Conservation (phyloP, 192 early-diverging fungal species). For the Linnemannia elongata region DNA sequence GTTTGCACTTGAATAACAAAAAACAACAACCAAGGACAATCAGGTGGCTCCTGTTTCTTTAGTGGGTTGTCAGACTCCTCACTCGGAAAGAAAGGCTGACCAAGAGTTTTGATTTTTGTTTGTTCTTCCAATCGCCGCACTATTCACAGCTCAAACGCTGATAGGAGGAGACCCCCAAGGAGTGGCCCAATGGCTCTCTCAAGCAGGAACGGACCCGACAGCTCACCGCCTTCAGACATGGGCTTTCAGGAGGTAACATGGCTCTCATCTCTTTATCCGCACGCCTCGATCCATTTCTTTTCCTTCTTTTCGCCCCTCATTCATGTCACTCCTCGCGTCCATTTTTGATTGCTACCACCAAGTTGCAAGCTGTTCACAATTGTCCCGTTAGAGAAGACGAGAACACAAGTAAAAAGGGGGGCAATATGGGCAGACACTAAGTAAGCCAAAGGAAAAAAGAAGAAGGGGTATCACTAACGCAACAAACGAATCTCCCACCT, state of each 20-base stretch:
- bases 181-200: conserved; percentile 9
- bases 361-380: background rate
- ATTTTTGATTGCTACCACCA: background rate
- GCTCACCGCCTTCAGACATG: conserved; percentile 34
- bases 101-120: conserved; percentile 7
- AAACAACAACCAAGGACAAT: background rate
- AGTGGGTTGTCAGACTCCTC: background rate
- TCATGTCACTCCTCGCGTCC: background rate
- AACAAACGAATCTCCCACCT: background rate
- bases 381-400: conserved; percentile 20
- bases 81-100: background rate
- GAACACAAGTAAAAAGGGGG: background rate
- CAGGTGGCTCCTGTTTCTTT: conserved; percentile 5
- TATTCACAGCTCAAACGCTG: conserved; percentile 22
- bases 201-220: conserved; percentile 29
- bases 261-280: background rate
- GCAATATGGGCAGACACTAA: background rate
- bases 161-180: conserved; percentile 46
- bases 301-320: background rate
- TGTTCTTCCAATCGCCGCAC: background rate
- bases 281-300: background rate
- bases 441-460: background rate
- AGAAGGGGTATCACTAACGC: background rate
- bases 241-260: conserved; percentile 51
- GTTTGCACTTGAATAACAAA: background rate